Evolutionary conservation across 129 eudicot species (phyloP).

Genomic region (Flaveria ramosissima): DNA sequence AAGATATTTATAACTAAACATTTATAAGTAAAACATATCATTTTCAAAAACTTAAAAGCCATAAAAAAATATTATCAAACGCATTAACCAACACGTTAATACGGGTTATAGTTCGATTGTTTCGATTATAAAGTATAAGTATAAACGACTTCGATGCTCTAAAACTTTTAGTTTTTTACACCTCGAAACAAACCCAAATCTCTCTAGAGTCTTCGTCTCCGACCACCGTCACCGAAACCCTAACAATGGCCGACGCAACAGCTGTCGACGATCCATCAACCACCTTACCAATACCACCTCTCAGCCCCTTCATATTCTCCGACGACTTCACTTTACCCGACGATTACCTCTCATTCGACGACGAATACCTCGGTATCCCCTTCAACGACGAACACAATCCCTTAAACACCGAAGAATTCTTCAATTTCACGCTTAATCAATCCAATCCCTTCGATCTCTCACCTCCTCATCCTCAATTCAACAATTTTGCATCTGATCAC

Average conservation of each 20-base stretch:
- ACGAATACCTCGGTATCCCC: conserved; percentile 49
- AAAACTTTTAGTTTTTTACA: no score
- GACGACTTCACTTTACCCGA: conserved; percentile 35
- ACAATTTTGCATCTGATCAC: conserved; percentile 20
- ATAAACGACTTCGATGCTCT: no score
- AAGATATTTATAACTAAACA: no score
- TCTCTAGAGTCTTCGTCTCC: conserved; percentile 35
- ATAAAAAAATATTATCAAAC: no score
- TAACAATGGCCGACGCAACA: conserved; percentile 46
- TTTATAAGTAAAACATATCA: no score
- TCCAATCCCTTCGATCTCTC: conserved; percentile 18
- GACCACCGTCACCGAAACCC: conserved; percentile 29
- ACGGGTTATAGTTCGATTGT: no score
- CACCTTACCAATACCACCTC: conserved; percentile 51
- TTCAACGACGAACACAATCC: conserved; percentile 57
- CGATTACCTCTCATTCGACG: conserved; percentile 32
- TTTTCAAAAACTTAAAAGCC: no score
- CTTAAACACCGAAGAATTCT: conserved; percentile 44
- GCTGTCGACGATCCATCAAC: conserved; percentile 33
- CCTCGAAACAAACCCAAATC: not conserved
- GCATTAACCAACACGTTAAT: no score
- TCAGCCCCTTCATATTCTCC: conserved; percentile 35
- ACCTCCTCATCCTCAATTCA: conserved; percentile 31
- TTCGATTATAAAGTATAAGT: no score
- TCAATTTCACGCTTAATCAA: conserved; percentile 23